Percentiles rank a stretch among this genome's conserved stretches.
These are phyloP conservation scores for Euphorbia peplus DNA, from an alignment of 345 rosid genomes.

Conservation along the genomic window DNA sequence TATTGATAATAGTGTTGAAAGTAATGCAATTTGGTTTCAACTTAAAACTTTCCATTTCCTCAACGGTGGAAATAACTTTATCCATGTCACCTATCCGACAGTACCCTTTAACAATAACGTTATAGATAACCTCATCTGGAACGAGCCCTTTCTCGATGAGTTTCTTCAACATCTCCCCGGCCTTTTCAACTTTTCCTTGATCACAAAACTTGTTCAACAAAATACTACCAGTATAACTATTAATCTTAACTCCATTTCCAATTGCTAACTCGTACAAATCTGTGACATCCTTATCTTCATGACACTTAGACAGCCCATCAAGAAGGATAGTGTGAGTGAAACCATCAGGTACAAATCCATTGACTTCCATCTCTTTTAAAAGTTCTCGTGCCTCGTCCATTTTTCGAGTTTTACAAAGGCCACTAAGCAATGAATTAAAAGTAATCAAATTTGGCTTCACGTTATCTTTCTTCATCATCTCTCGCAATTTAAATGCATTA, in stretches of 20 bases:
- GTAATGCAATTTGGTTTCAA: conserved; percentile 56
- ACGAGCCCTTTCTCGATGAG: conserved; percentile 47
- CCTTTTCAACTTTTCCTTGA: conserved; percentile 58
- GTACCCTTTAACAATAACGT: conserved; percentile 60
- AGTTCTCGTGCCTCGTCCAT: conserved; percentile 56
- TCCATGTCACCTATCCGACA: conserved; percentile 52
- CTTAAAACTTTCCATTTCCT: conserved; percentile 53
- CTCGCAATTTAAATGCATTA: conserved; percentile 42
- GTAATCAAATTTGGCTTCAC: conserved; percentile 59
- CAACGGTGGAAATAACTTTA: conserved; percentile 43
- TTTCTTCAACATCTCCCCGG: conserved; percentile 50
- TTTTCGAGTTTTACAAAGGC: conserved; percentile 52
- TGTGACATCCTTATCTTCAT: conserved; percentile 39
- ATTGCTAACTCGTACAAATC: conserved; percentile 40
- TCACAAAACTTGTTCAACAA: conserved; percentile 65
- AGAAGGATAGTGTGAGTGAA: conserved; percentile 57
- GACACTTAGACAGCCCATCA: conserved; percentile 46
- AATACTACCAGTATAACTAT: conserved; percentile 49
- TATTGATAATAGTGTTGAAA: conserved; percentile 57
- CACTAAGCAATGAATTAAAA: conserved; percentile 61
- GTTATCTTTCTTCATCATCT: conserved; percentile 47
- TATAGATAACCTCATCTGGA: conserved; percentile 49
- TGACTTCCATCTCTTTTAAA: conserved; percentile 56
- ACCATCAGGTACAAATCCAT: conserved; percentile 61
- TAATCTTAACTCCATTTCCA: conserved; percentile 46